Percentiles rank a stretch among this genome's conserved stretches.
These are phyloP conservation scores for Rhizophora mangle DNA, from an alignment of 345 rosid genomes.

Conservation along the genomic window DNA sequence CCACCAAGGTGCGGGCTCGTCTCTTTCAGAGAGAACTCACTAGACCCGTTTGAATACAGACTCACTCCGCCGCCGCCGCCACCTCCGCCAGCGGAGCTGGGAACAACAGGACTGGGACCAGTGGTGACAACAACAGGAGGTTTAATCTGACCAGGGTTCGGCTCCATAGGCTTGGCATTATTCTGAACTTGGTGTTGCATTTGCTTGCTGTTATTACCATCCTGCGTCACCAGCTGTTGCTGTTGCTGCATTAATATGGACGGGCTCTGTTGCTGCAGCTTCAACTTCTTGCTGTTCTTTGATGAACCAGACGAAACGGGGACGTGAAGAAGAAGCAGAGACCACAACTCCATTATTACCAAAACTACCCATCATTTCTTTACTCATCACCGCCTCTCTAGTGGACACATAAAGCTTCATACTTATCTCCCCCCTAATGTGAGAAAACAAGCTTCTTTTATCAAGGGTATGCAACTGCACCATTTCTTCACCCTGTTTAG, in stretches of 20 bases:
- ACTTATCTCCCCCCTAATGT: slow-evolving; percentile 62
- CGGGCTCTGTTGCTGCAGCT: slow-evolving; percentile 40
- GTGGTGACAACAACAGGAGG: slow-evolving; percentile 53
- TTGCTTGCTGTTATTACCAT: slow-evolving; percentile 28
- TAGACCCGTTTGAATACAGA: slow-evolving; percentile 31
- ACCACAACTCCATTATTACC: slow-evolving; percentile 22
- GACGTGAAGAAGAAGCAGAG: slow-evolving; percentile 15
- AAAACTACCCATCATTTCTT: slow-evolving; percentile 12
- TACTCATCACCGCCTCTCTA: slow-evolving; percentile 22
- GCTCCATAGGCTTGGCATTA: slow-evolving; percentile 41
- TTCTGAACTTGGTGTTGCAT: slow-evolving; percentile 33
- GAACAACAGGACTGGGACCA: slow-evolving; percentile 32
- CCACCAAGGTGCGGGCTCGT: slow-evolving; percentile 74
- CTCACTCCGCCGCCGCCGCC: slow-evolving; percentile 17
- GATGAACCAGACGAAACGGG: slow-evolving; percentile 22
- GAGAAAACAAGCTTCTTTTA: slow-evolving; percentile 66
- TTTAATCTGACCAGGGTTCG: slow-evolving; percentile 46
- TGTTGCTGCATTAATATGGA: slow-evolving; percentile 34
- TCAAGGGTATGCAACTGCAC: slow-evolving; percentile 58
- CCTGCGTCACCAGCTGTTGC: slow-evolving; percentile 29
- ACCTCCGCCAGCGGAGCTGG: slow-evolving; percentile 17
- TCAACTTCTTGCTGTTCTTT: slow-evolving; percentile 52
- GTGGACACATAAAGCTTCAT: slow-evolving; percentile 48
- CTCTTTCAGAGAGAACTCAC: slow-evolving; percentile 63
- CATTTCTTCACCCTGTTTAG: slow-evolving; percentile 43